Evolutionary conservation across 2,329 filamentous ascomycete genomes (phyloP).

Genomic region (Fusarium sp.): DNA sequence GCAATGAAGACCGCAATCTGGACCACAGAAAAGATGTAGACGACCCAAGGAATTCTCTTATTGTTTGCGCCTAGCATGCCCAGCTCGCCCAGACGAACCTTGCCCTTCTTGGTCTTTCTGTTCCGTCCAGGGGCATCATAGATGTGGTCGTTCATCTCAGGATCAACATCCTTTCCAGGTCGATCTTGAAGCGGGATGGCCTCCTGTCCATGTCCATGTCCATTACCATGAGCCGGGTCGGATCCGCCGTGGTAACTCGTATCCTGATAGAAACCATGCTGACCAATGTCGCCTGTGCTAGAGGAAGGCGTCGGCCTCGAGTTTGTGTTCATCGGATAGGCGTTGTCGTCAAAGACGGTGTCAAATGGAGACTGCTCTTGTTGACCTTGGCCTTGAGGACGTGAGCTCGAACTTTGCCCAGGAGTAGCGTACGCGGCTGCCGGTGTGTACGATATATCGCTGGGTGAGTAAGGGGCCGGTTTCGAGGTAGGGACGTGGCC

Average conservation of each 20-base stretch:
- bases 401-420: constrained; percentile 38
- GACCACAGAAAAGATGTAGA: constrained; percentile 77
- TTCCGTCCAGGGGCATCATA: constrained; percentile 60
- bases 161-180: constrained; percentile 52
- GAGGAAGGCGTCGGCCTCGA: constrained; percentile 47
- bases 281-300: constrained; percentile 52
- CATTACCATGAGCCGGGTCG: constrained; percentile 45
- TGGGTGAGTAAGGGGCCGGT: constrained; percentile 37
- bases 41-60: constrained; percentile 76
- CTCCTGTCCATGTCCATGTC: constrained; percentile 55
- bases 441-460: constrained; percentile 34
- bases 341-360: constrained; percentile 71
- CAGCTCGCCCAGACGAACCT: constrained; percentile 64
- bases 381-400: constrained; percentile 39
- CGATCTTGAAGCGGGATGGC: constrained; percentile 66
- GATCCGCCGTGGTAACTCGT: constrained; percentile 63
- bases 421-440: constrained; percentile 40
- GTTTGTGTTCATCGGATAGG: constrained; percentile 64
- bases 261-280: constrained; percentile 57
- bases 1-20: constrained; percentile 88
- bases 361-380: constrained; percentile 65
- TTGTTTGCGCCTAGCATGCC: constrained; percentile 65
- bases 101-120: constrained; percentile 52
- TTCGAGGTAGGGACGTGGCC: constrained; percentile 30
- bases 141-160: constrained; percentile 63